Percentiles rank a stretch among this genome's conserved stretches.
phyloP scores from a whole-genome alignment of 768 basidiomycete genomes.

The Cystobasidium ongulense region DNA sequence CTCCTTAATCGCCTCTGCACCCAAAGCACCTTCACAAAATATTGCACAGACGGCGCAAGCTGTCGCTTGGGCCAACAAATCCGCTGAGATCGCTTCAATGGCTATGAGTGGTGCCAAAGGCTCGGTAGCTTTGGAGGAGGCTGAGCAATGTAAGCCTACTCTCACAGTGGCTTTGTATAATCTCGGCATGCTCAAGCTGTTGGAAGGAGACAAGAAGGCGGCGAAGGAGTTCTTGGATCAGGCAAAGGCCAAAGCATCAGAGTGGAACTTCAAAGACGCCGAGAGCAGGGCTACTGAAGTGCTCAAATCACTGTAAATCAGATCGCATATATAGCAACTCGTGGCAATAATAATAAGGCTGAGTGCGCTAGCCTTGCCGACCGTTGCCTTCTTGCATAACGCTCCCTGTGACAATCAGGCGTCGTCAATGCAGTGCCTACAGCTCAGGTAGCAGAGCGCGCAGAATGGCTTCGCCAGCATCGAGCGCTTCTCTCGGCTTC shows the following conservation, averaged over 20 bases:
- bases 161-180: constrained; percentile 35
- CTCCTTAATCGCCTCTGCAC: constrained; percentile 34
- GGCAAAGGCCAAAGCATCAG: constrained; percentile 7
- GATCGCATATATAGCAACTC: background rate
- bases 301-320: background rate
- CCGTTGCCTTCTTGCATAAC: too few relatives aligned
- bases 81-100: constrained; percentile 25
- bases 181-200: constrained; percentile 34
- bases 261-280: constrained; percentile 25
- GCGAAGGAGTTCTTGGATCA: constrained; percentile 8
- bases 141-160: constrained; percentile 26
- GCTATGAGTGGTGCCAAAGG: constrained; percentile 17
- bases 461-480: background rate
- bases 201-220: constrained; percentile 18
- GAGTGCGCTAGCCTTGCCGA: background rate
- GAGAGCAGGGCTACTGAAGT: constrained; percentile 13
- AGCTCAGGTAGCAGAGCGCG: too few relatives aligned
- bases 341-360: too few relatives aligned
- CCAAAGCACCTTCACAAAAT: constrained; percentile 23
- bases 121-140: constrained; percentile 7
- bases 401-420: too few relatives aligned
- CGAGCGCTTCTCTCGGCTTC: background rate
- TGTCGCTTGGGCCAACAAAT: constrained; percentile 35
- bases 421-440: too few relatives aligned
- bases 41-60: constrained; percentile 28